A percentile compares a stretch with the other conserved stretches of the same genome.
These are phyloP conservation scores for Leccinum variabile DNA, from an alignment of 1,284 basidiomycete genomes.

Conservation along the genomic window DNA sequence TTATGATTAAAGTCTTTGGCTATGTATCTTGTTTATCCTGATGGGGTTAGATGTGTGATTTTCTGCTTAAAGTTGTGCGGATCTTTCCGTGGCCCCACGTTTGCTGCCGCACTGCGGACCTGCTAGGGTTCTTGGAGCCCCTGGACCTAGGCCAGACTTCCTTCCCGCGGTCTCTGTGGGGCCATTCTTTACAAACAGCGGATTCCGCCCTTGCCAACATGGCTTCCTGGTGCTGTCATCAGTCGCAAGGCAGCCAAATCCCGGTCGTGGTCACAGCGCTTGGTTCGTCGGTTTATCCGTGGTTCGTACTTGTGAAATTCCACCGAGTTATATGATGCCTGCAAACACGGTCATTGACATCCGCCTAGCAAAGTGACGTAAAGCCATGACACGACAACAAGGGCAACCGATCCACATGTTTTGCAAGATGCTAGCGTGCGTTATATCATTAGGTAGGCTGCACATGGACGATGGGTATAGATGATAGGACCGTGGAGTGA, in stretches of 20 bases:
- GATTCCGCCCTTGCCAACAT: too few species aligned
- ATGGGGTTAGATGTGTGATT: neutral
- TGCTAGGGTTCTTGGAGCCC: too few species aligned
- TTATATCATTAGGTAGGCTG: constrained; percentile 31
- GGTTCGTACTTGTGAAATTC: neutral
- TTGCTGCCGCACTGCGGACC: too few species aligned
- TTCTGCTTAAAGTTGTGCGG: neutral
- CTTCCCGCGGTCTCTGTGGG: too few species aligned
- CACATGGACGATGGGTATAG: constrained; percentile 32
- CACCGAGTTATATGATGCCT: neutral
- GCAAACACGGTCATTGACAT: neutral
- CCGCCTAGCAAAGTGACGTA: neutral
- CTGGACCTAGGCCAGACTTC: too few species aligned
- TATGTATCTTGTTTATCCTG: neutral
- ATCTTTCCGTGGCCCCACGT: neutral
- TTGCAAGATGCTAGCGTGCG: constrained; percentile 30
- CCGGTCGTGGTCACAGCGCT: neutral
- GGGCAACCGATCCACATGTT: constrained; percentile 1
- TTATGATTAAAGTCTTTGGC: neutral
- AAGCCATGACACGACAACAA: neutral
- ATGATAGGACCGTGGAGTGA: constrained; percentile 24
- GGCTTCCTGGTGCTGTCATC: too few species aligned
- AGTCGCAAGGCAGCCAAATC: too few species aligned
- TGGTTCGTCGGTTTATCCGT: neutral
- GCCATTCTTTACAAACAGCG: too few species aligned